Percentiles rank a stretch among this genome's conserved stretches.
Evolutionary conservation across 1,284 basidiomycete species (phyloP).

Genomic region (Austroboletus niveus): DNA sequence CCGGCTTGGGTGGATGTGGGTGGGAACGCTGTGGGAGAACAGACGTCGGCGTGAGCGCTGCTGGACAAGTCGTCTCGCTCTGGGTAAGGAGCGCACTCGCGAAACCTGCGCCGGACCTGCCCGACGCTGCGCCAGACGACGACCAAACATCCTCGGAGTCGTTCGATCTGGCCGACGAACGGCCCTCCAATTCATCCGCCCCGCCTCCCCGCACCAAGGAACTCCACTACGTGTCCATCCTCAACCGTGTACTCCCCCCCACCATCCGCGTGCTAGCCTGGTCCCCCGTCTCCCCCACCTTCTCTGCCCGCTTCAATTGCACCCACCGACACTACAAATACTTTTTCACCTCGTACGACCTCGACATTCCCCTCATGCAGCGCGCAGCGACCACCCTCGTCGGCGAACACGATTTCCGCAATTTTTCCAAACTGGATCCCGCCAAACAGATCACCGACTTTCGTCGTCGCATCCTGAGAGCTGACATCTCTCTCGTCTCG

Average conservation of each 20-base stretch:
- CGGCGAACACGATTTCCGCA: slow-evolving; percentile 95
- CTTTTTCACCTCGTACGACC: slow-evolving; percentile 72
- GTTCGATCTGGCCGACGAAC: slow-evolving; percentile 21
- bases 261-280: slow-evolving; percentile 93
- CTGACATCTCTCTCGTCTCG: slow-evolving; percentile 53
- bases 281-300: slow-evolving; percentile 82
- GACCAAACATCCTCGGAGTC: slow-evolving; percentile 4
- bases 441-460: slow-evolving; percentile 90
- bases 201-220: slow-evolving; percentile 43
- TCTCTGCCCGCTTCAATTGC: slow-evolving; percentile 91
- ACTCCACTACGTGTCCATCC: slow-evolving; percentile 74
- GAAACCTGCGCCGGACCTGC: too few relatives aligned
- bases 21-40: slow-evolving; percentile 94
- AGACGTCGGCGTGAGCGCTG: slow-evolving; percentile 92
- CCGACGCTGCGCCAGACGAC: background rate
- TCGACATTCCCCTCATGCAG: slow-evolving; percentile 79
- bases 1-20: slow-evolving; percentile 81
- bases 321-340: slow-evolving; percentile 95
- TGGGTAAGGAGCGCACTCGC: slow-evolving; percentile 75
- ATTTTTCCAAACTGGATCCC: slow-evolving; percentile 94
- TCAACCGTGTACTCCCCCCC: slow-evolving; percentile 89
- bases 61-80: slow-evolving; percentile 91
- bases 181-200: slow-evolving; percentile 29
- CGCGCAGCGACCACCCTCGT: slow-evolving; percentile 71
- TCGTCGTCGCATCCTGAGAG: slow-evolving; percentile 61